Base-by-base conservation (phyloP, 208 protist genomes). In the Crithidia fasciculata region DNA sequence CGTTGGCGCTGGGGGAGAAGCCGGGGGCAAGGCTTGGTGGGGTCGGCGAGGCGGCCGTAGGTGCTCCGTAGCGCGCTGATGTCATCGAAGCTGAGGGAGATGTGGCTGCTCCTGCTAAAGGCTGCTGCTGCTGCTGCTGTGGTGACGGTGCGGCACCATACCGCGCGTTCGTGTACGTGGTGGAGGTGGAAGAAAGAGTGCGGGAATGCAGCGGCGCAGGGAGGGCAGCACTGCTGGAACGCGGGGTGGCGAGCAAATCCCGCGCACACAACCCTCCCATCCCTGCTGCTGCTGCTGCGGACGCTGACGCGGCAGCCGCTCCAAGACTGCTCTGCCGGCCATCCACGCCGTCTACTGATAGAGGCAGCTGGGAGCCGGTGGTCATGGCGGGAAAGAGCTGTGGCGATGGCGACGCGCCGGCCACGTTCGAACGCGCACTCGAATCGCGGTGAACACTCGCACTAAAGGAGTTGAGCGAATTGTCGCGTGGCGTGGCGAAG, bases 401-500 rank as follows among this genome's bases (percentile, higher is more conserved):
- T 3, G 44, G 36, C 3, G 62, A 6, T 3, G n/a, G 62, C 3
- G 47, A 41, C 47, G 62, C 64, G n/a, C 64, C 64, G 4, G 15
- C 36, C 7, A 59, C 13, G 64, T 39, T 69, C 4, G 64, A 49
- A 3, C 52, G 64, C 39, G 64, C 37, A 10, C 39, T 59, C 39
- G 36, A 49, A 7, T 69, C 64, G 9, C 49, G 19, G 7, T 15
- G 9, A 5, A 36, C 52, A n/a, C 18, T 19, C 5, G 28, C 37
- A 7, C 36, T 9, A 12, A 47, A 3, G 28, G 50, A 59, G 4
- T 43, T 49, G 8, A 59, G 16, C 16, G 64, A 59, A 0, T 16
- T 45, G 5, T 57, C 64, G 6, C 64, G 64, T n/a, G 64, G 52
- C 8, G 64, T 59, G 8, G 64, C 64, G 18, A 59, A 69, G 16